Evolutionary conservation across 2,329 filamentous ascomycete genomes (phyloP), one percentile per base, ranked within the genome.

Genomic region (Seiridium unicorne): DNA sequence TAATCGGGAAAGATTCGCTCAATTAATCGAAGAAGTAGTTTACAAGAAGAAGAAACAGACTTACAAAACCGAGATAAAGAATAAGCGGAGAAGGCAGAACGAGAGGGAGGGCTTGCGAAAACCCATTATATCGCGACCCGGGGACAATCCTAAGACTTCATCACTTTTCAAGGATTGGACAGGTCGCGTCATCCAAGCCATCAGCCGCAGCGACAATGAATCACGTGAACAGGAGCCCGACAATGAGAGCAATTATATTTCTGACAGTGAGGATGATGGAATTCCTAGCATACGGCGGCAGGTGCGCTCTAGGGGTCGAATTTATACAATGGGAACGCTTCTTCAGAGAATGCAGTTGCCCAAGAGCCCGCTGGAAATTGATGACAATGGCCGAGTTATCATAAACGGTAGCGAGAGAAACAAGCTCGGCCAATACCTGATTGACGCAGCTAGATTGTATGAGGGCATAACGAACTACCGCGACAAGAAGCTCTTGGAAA

Each of bases 401-500:
- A 44, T 55, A 3, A 4, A 4, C 4, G 32, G 38, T n/a, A 35
- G 31, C 11, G 38, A 36, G 18, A 10, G 34, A 5, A 56, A 32
- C 34, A 31, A 3, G 9, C 44, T 58, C 4, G 55, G 55, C 6
- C 55, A 58, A 18, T 58, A 58, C 10, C 34, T 58, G 13, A 36
- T 58, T 9, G 55, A 58, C 47, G 44, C 44, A 4, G 55, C 55
- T 13, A 13, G 55, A 9, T n/a, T 58, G 31, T 70, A 71, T 31
- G 76, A 78, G 55, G 72, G 70, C 0, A 77, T 79, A 63, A 60
- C 69, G 0, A 72, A 69, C 3, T 72, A 73, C 34, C 64, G 68
- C 0, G 76, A 79, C 53, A 70, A 73, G 58, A 64, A 62, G 44
- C 57, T 78, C 5, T 65, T 77, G 2, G 60, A 70, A 9, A 63